Conservation (phyloP, 371 early-diverging fungal genomes). For the Coemansia sp. region DNA sequence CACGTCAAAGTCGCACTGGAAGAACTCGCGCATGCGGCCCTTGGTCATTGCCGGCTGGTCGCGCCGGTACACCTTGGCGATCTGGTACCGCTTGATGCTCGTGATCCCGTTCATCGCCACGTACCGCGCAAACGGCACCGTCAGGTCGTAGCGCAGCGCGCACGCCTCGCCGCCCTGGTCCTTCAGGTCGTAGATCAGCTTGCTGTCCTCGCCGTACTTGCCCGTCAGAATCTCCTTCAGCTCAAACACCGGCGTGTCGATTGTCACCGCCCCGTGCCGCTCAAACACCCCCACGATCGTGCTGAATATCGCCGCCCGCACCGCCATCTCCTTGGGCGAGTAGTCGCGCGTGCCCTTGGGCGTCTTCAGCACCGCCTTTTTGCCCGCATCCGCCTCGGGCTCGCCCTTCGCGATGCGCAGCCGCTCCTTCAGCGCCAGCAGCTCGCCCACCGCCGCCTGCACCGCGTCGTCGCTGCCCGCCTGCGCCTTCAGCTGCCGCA, state of each 20-base stretch:
- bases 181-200: conserved; percentile 97
- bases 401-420: conserved; percentile 40
- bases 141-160: conserved; percentile 98
- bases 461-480: conserved; percentile 61
- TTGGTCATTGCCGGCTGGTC: conserved; percentile 99
- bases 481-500: conserved; percentile 62
- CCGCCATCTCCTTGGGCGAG: conserved; percentile 90
- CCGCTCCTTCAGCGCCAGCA: conserved; percentile 63
- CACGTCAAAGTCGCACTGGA: conserved; percentile 99
- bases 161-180: conserved; percentile 99
- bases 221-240: conserved; percentile 97
- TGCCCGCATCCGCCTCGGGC: conserved; percentile 36
- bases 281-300: conserved; percentile 88
- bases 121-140: conserved; percentile 99
- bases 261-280: conserved; percentile 95
- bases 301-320: conserved; percentile 88
- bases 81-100: conserved; percentile 97
- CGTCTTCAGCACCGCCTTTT: conserved; percentile 63
- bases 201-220: conserved; percentile 99
- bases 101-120: conserved; percentile 89
- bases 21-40: conserved; percentile 99
- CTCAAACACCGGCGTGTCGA: conserved; percentile 99
- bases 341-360: conserved; percentile 98
- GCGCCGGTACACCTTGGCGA: conserved; percentile 99
- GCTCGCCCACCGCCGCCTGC: conserved; percentile 59